phyloP scores from a whole-genome alignment of 129 eudicot genomes.

The Erigeron canadensis region DNA sequence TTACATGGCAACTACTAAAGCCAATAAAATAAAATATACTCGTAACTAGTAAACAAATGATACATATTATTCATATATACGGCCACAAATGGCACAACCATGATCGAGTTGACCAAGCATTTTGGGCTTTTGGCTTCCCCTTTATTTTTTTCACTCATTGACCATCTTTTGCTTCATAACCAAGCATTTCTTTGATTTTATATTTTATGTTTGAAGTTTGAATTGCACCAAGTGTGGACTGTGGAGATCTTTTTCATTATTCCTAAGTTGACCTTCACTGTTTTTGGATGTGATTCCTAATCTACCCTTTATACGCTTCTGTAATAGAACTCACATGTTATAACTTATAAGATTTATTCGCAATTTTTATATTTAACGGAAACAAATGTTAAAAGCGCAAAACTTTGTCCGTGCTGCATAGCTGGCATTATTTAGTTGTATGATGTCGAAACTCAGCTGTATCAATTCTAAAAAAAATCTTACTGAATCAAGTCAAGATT shows the following conservation, averaged over 20 bases:
- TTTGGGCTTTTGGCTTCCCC: background rate
- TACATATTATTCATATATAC: background rate
- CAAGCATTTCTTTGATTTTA: conserved; percentile 21
- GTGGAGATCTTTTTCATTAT: background rate
- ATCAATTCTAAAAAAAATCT: too few relatives aligned
- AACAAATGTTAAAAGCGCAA: too few relatives aligned
- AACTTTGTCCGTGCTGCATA: too few relatives aligned
- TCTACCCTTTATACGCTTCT: background rate
- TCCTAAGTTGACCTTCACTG: conserved; percentile 1
- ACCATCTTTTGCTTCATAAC: conserved; percentile 7
- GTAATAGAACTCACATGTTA: too few relatives aligned
- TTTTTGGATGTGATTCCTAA: background rate
- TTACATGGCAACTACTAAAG: too few relatives aligned
- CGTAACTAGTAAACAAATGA: background rate
- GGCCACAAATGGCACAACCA: conserved; percentile 1
- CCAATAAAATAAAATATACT: too few relatives aligned
- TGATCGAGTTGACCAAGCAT: conserved; percentile 13
- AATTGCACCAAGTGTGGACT: background rate
- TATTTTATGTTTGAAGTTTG: background rate
- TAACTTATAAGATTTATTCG: too few relatives aligned
- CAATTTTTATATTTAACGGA: too few relatives aligned
- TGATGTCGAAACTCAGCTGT: too few relatives aligned
- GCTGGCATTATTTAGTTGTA: too few relatives aligned
- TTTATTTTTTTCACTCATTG: conserved; percentile 8
- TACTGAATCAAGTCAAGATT: too few relatives aligned